These are phyloP conservation scores for Balakata baccata DNA, from an alignment of 345 rosid genomes.

Conservation along the genomic window DNA sequence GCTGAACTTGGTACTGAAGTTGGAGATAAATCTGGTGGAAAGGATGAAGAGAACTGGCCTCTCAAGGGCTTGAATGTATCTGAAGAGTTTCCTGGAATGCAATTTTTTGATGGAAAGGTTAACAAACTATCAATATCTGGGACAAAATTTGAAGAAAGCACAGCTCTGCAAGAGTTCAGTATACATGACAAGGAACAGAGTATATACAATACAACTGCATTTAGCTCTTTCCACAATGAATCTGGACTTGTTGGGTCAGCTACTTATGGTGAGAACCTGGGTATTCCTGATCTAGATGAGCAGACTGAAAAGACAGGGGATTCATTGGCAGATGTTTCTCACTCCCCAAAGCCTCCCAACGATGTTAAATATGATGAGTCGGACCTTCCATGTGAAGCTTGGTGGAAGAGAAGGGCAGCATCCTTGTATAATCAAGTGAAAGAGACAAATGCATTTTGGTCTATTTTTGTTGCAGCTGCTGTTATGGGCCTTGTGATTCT, in stretches of 20 bases:
- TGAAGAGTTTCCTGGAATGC: conserved; percentile 53
- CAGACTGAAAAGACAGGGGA: conserved; percentile 29
- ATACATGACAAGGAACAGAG: conserved; percentile 43
- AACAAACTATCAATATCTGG: conserved; percentile 25
- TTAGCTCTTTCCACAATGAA: conserved; percentile 50
- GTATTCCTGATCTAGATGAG: conserved; percentile 38
- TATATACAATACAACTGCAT: conserved; percentile 45
- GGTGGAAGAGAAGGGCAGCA: conserved; percentile 94
- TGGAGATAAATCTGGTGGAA: conserved; percentile 41
- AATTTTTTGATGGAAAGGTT: conserved; percentile 44
- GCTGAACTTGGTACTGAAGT: conserved; percentile 38
- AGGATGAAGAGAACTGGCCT: conserved; percentile 54
- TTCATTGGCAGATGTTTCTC: conserved; percentile 37
- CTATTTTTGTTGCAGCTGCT: conserved; percentile 86
- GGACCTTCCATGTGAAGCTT: conserved; percentile 69
- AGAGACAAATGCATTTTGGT: conserved; percentile 90
- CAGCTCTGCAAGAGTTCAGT: conserved; percentile 32
- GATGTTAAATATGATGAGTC: conserved; percentile 43
- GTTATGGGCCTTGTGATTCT: conserved; percentile 88
- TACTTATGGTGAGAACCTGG: conserved; percentile 34
- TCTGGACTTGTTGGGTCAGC: conserved; percentile 44
- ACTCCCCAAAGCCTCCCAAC: conserved; percentile 30
- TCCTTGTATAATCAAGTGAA: conserved; percentile 67
- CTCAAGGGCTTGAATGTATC: conserved; percentile 51
- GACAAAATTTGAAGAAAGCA: conserved; percentile 43